phyloP scores from a whole-genome alignment of 108 stramenopile species.

The Aurantiochytrium sp. region DNA sequence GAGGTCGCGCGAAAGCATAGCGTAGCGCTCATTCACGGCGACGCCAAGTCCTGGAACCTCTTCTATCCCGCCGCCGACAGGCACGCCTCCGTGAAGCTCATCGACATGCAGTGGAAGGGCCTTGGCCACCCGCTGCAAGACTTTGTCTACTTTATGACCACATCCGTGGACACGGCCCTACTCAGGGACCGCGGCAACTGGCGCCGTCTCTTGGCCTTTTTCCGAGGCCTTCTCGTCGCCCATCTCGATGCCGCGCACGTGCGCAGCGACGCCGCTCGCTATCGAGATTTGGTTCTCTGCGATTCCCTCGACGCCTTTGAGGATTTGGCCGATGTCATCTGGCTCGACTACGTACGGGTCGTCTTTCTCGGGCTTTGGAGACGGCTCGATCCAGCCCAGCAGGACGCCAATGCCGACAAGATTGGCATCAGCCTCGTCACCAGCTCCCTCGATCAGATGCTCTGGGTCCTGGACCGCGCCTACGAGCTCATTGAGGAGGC shows the following conservation, averaged over 20 bases:
- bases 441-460: not conserved
- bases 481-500: not conserved
- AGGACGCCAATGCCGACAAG: not conserved
- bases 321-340: not conserved
- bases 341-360: conserved; percentile 19
- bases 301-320: not conserved
- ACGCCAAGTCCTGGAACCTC: conserved; percentile 15
- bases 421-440: conserved; percentile 29
- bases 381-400: not conserved
- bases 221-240: not conserved
- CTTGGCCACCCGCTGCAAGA: conserved; percentile 19
- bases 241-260: not conserved
- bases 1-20: not conserved
- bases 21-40: not conserved
- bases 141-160: conserved; percentile 21
- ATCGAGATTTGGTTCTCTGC: not conserved
- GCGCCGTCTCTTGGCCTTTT: not conserved
- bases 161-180: not conserved
- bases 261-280: not conserved
- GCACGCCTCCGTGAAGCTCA: not conserved
- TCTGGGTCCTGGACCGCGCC: not conserved
- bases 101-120: conserved; percentile 23
- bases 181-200: not conserved
- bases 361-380: not conserved
- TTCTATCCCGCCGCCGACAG: not conserved